A percentile compares a stretch with the other conserved stretches of the same genome.
Evolutionary conservation across 129 eudicot species (phyloP).

Genomic region (Solidago caesia): DNA sequence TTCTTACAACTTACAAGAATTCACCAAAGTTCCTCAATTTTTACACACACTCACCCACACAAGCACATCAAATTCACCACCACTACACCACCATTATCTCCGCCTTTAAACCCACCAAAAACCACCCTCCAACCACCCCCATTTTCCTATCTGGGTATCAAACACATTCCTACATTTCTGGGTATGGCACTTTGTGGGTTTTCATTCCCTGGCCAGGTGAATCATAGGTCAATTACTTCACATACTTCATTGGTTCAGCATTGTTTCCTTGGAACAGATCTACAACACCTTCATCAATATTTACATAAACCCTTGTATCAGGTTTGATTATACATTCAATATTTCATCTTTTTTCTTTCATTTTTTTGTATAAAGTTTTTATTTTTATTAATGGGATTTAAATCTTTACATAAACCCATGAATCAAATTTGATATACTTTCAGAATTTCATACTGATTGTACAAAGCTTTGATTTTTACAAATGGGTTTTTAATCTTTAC

Average conservation of each 20-base stretch:
- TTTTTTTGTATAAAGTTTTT: neutral
- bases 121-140: neutral
- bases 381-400: neutral
- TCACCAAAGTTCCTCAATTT: slow-evolving; percentile 6
- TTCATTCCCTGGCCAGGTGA: slow-evolving; percentile 52
- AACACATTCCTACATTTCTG: slow-evolving; percentile 11
- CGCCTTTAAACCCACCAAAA: neutral
- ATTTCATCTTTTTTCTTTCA: neutral
- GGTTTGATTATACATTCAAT: slow-evolving; percentile 35
- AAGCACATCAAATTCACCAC: neutral
- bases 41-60: neutral
- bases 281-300: slow-evolving; percentile 33
- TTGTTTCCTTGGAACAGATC: slow-evolving; percentile 47
- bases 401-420: too few species aligned
- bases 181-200: slow-evolving; percentile 62
- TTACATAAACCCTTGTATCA: slow-evolving; percentile 36
- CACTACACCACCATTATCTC: slow-evolving; percentile 5
- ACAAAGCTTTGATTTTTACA: too few species aligned
- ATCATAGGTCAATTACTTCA: slow-evolving; percentile 27
- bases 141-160: neutral
- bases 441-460: too few species aligned
- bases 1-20: neutral
- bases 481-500: too few species aligned
- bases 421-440: too few species aligned
- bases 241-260: slow-evolving; percentile 26